Evolutionary conservation across 2,329 filamentous ascomycete species (phyloP).

Genomic region (Hypocrella siamensis): DNA sequence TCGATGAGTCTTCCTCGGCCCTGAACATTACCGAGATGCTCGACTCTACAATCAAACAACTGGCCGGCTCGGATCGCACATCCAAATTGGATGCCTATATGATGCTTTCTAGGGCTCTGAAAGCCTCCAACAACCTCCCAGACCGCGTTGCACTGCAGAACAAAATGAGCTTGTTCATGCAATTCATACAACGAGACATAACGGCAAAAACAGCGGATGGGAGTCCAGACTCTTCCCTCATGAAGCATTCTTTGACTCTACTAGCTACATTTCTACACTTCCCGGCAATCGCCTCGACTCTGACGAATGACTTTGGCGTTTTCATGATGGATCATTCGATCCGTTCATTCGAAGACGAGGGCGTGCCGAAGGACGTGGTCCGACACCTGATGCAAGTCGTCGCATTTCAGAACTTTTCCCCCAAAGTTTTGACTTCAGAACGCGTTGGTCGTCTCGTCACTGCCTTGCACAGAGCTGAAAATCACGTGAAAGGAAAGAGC

Average conservation of each 20-base stretch:
- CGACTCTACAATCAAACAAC: constrained; percentile 67
- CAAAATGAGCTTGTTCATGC: constrained; percentile 62
- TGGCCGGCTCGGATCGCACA: constrained; percentile 57
- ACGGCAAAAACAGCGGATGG: constrained; percentile 41
- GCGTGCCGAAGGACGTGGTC: constrained; percentile 59
- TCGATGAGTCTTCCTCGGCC: constrained; percentile 19
- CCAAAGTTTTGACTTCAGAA: constrained; percentile 57
- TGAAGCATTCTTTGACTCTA: constrained; percentile 63
- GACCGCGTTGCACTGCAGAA: constrained; percentile 55
- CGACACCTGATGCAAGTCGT: constrained; percentile 70
- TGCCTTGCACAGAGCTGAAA: constrained; percentile 55
- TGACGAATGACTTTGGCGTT: constrained; percentile 63
- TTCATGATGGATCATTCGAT: constrained; percentile 75
- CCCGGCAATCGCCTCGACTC: constrained; percentile 48
- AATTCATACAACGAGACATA: constrained; percentile 76
- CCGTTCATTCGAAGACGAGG: constrained; percentile 50
- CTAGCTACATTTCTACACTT: constrained; percentile 65
- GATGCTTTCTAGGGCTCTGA: constrained; percentile 59
- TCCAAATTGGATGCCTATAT: constrained; percentile 76
- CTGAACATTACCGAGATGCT: constrained; percentile 63
- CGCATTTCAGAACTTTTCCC: constrained; percentile 62
- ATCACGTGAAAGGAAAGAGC: constrained; percentile 63
- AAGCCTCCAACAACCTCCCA: constrained; percentile 69
- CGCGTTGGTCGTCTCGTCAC: constrained; percentile 56
- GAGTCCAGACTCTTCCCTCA: constrained; percentile 49